Evolutionary conservation across 495 filamentous ascomycete genomes (phyloP).

Genomic region (Aspergillus heteromorphus): DNA sequence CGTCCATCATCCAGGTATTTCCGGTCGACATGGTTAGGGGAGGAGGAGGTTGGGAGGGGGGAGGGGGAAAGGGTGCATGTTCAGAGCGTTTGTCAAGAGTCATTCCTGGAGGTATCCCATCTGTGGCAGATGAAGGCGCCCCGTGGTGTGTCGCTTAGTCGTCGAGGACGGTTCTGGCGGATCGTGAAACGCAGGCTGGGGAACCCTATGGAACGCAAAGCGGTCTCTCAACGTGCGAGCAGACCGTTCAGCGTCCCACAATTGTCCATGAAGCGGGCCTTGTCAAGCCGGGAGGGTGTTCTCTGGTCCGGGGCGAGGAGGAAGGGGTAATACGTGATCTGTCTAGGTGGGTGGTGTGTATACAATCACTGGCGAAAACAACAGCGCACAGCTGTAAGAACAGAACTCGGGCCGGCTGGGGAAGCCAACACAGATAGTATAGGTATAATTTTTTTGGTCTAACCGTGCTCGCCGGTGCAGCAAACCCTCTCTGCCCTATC

Average conservation of each 20-base stretch:
- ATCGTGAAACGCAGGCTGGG: conserved; percentile 31
- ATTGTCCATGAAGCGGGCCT: conserved; percentile 34
- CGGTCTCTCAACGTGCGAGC: conserved; percentile 45
- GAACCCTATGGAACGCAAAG: conserved; percentile 51
- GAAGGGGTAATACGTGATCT: neutral
- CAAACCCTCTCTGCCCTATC: neutral
- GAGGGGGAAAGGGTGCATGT: conserved; percentile 36
- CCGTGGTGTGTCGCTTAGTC: conserved; percentile 11
- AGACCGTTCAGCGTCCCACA: conserved; percentile 50
- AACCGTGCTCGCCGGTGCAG: neutral
- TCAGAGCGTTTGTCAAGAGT: conserved; percentile 39
- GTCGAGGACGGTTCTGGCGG: conserved; percentile 7
- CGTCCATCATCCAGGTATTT: conserved; percentile 37
- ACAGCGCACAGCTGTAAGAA: neutral
- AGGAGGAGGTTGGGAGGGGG: conserved; percentile 24
- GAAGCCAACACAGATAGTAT: neutral
- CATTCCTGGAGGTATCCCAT: conserved; percentile 38
- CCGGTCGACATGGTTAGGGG: conserved; percentile 30
- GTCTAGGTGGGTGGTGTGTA: neutral
- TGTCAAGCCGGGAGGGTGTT: conserved; percentile 10
- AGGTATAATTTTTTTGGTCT: neutral
- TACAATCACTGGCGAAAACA: neutral
- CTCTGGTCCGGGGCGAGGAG: conserved; percentile 2
- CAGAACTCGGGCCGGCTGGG: neutral
- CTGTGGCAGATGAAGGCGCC: conserved; percentile 15